phyloP scores from a whole-genome alignment of 139 green algal genomes.

The Closterium sp. region DNA sequence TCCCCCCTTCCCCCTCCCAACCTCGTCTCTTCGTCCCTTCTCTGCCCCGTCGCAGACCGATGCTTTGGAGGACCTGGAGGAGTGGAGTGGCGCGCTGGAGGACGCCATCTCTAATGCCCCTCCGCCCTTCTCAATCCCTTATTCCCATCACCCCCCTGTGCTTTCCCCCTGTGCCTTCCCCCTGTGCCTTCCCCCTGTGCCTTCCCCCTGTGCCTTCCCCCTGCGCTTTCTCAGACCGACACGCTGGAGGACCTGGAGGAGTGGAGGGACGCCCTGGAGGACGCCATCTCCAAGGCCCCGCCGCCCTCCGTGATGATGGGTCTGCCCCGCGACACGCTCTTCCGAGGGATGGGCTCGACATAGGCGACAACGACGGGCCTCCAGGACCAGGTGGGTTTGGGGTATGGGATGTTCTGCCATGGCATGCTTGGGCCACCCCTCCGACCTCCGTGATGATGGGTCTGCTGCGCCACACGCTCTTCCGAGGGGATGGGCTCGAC shows the following conservation, averaged over 20 bases:
- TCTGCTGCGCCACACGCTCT: neutral
- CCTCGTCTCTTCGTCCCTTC: neutral
- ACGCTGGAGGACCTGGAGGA: slow-evolving; percentile 41
- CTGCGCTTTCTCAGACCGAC: slow-evolving; percentile 40
- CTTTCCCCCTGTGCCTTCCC: no score
- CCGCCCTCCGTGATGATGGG: neutral
- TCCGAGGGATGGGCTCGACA: neutral
- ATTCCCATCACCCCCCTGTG: no score
- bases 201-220: no score
- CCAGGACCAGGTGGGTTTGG: neutral
- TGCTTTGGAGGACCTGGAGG: slow-evolving; percentile 32
- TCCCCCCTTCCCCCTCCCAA: neutral
- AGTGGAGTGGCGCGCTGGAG: slow-evolving; percentile 25
- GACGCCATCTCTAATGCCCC: slow-evolving; percentile 17
- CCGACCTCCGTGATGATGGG: neutral
- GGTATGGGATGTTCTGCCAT: no score
- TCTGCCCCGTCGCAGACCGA: slow-evolving; percentile 33
- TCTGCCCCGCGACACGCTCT: neutral
- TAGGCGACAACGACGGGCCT: neutral
- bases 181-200: no score
- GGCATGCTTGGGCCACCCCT: neutral
- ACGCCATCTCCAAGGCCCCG: slow-evolving; percentile 16
- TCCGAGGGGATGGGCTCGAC: neutral
- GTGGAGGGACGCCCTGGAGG: slow-evolving; percentile 32
- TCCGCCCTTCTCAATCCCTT: neutral